These are phyloP conservation scores for Fragosphaeria purpurea DNA, from an alignment of 2,329 filamentous ascomycete species.

Conservation along the genomic window DNA sequence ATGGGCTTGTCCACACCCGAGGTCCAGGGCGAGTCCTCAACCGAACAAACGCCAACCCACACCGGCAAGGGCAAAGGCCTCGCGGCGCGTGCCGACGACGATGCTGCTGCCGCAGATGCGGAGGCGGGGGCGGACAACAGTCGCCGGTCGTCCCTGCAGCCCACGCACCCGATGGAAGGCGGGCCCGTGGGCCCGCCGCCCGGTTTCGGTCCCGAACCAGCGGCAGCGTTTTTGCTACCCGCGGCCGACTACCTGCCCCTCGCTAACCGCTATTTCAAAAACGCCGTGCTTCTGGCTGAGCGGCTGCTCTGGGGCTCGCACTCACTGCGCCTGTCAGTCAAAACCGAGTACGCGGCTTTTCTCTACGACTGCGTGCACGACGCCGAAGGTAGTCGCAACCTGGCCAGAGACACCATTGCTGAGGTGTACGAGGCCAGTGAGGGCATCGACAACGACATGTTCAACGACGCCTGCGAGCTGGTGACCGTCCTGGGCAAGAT, in stretches of 20 bases:
- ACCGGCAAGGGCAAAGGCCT: constrained; percentile 40
- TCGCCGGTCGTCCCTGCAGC: constrained; percentile 33
- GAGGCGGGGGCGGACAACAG: constrained; percentile 26
- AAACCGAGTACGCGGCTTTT: constrained; percentile 87
- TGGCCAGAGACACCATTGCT: constrained; percentile 75
- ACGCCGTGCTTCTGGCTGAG: constrained; percentile 66
- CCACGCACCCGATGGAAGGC: constrained; percentile 42
- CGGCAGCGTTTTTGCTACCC: constrained; percentile 69
- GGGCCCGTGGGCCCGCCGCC: constrained; percentile 49
- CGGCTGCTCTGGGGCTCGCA: constrained; percentile 75
- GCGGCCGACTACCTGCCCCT: constrained; percentile 70
- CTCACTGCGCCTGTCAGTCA: constrained; percentile 78
- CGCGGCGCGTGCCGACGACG: constrained; percentile 24
- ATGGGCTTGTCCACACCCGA: constrained; percentile 44
- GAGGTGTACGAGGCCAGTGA: constrained; percentile 88
- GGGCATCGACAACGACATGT: constrained; percentile 92
- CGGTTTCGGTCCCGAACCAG: constrained; percentile 39
- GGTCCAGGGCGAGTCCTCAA: constrained; percentile 23
- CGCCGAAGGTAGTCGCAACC: constrained; percentile 58
- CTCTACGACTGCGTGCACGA: constrained; percentile 89
- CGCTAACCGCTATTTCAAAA: constrained; percentile 71
- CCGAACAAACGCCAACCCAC: constrained; percentile 23
- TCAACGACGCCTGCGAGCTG: constrained; percentile 79
- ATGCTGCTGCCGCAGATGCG: background rate
- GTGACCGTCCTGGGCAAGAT: constrained; percentile 80